Evolutionary conservation across 768 basidiomycete genomes (phyloP), one percentile per base, ranked within the genome.

Genomic region (Hirschioporus abietinus): DNA sequence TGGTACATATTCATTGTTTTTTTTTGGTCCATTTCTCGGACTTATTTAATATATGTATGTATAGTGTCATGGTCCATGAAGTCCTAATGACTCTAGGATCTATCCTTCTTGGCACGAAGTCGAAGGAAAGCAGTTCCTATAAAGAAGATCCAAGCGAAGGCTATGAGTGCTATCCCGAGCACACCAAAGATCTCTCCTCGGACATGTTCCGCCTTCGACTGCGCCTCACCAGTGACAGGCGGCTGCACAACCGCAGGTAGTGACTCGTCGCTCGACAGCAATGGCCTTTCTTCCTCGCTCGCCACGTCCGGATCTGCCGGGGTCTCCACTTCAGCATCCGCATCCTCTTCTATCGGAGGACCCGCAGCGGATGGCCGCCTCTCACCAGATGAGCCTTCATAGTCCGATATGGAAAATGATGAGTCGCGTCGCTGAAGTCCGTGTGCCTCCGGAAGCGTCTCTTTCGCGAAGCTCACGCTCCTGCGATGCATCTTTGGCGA

Each of bases 91-190:
- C 42, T 52, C 42, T 52, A 52, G 15, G 12, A 12, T 15, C 42
- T 52, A 52, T 52, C 42, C 42, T 52, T 52, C 42, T 52, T 52
- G 3, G 78, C 80, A 35, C 86, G 81, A 66, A 90, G 75, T 69
- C 82, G 84, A 64, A 81, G 72, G 81, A 81, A 87, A 0, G 88
- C 89, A 20, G 86, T 88, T 10, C 71, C 78, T 71, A 91, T 76
- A 75, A 91, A 91, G 67, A 90, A 73, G 36, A 82, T 71, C 90
- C 89, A 92, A 6, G 87, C 84, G 61, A 72, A 74, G 18, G 82
- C 70, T 10, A 90, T 81, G 35, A 87, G 71, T 1, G 69, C 63
- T 20, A 68, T 78, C 59, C 80, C 82, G 26, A 84, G 68, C 35
- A 76, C 69, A 27, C 82, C 79, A 67, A 86, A 88, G 0, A 84